A percentile compares a stretch with the other conserved stretches of the same genome.
These are phyloP conservation scores for Magnolia sinica DNA, from an alignment of 164 flowering plant species.

Conservation along the genomic window DNA sequence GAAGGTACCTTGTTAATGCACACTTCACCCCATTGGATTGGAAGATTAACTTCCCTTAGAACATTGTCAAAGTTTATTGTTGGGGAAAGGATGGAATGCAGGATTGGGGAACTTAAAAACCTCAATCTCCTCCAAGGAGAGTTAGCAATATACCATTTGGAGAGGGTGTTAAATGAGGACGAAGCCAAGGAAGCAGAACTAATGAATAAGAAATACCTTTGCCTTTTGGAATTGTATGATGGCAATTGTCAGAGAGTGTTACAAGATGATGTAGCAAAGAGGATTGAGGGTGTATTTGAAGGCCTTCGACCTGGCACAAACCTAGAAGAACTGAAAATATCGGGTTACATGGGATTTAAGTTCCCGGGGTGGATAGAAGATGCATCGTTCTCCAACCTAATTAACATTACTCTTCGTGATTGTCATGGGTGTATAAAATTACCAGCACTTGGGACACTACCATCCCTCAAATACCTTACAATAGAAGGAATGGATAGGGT, in stretches of 20 bases:
- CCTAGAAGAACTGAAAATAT: background rate
- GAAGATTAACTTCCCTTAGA: background rate
- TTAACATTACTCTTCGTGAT: background rate
- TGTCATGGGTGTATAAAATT: background rate
- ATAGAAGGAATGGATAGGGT: background rate
- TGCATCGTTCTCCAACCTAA: background rate
- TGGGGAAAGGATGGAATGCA: background rate
- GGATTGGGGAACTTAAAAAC: slow-evolving; percentile 7
- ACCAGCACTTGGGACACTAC: slow-evolving; percentile 7
- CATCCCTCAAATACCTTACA: background rate
- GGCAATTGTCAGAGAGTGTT: background rate
- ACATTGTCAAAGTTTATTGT: slow-evolving; percentile 9
- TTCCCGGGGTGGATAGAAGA: slow-evolving; percentile 2
- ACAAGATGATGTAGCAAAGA: background rate
- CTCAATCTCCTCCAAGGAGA: slow-evolving; percentile 5
- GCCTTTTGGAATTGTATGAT: slow-evolving; percentile 2
- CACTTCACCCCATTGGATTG: background rate
- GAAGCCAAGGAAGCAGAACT: slow-evolving; percentile 22
- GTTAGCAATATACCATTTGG: slow-evolving; percentile 1
- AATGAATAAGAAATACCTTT: slow-evolving; percentile 15
- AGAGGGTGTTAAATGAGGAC: slow-evolving; percentile 6
- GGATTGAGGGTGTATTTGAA: background rate
- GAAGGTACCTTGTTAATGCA: background rate
- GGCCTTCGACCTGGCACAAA: background rate
- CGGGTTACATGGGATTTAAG: background rate